phyloP scores from a whole-genome alignment of 169 alveolate genomes.

The Amoebophrya sp. region DNA sequence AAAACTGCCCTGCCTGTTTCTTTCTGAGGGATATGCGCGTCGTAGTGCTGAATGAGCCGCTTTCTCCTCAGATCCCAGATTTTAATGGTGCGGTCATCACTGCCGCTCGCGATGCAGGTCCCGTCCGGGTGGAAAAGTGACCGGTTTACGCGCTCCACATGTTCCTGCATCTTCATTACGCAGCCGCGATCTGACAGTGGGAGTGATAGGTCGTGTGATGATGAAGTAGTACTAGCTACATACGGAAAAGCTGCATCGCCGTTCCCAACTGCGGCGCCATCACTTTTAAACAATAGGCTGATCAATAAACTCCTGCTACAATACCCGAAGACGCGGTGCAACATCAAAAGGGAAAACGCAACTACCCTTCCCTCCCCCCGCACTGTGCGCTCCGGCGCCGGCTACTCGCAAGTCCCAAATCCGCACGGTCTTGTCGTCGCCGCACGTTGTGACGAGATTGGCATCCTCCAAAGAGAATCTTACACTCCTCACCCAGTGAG shows the following conservation, averaged over 20 bases:
- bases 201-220: too few species aligned
- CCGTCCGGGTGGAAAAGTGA: neutral
- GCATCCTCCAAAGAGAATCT: neutral
- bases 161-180: constrained; percentile 1
- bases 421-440: constrained; percentile 9
- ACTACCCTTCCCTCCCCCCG: constrained; percentile 11
- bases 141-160: neutral
- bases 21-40: too few species aligned
- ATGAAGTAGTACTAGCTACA: too few species aligned
- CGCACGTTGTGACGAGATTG: neutral
- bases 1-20: too few species aligned
- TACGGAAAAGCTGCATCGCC: too few species aligned
- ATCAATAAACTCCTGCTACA: too few species aligned
- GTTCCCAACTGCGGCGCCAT: too few species aligned
- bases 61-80: neutral
- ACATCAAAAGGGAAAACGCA: neutral
- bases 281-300: too few species aligned
- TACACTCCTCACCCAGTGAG: neutral
- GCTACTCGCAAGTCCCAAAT: neutral
- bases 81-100: constrained; percentile 1
- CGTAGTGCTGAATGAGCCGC: neutral
- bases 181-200: neutral
- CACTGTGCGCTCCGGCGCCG: neutral
- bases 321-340: too few species aligned
- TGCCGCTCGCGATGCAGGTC: neutral